phyloP scores from a whole-genome alignment of 1,139 yeast genomes.

The Magnusiomyces suaveolens region DNA sequence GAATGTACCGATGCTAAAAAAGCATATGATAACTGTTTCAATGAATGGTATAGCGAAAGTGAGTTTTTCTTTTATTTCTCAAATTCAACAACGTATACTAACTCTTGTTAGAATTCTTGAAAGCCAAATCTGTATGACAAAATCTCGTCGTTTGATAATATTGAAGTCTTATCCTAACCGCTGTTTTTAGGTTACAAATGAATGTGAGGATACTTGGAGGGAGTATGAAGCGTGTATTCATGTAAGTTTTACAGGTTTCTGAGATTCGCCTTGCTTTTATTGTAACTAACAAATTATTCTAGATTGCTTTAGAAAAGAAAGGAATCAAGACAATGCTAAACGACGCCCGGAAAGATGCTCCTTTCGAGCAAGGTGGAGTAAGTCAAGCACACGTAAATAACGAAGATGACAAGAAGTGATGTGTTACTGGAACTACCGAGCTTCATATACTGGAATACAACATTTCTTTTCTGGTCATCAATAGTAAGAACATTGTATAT shows the following conservation, averaged over 20 bases:
- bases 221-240: slow-evolving; percentile 80
- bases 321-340: slow-evolving; percentile 60
- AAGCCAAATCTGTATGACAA: slow-evolving; percentile 52
- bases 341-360: slow-evolving; percentile 16
- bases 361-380: slow-evolving; percentile 15
- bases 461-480: too few relatives aligned
- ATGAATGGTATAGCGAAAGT: slow-evolving; percentile 90
- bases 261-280: background rate
- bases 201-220: slow-evolving; percentile 84
- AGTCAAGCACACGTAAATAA: slow-evolving; percentile 6
- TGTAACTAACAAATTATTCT: background rate
- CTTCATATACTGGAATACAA: too few relatives aligned
- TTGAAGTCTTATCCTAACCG: background rate
- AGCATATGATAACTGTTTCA: slow-evolving; percentile 85
- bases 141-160: slow-evolving; percentile 13
- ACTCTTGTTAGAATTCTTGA: slow-evolving; percentile 42
- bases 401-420: background rate
- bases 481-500: too few relatives aligned
- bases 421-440: too few relatives aligned
- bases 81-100: background rate
- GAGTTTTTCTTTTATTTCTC: slow-evolving; percentile 19
- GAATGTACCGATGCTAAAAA: slow-evolving; percentile 85
- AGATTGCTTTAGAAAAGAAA: slow-evolving; percentile 55
- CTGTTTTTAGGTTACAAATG: slow-evolving; percentile 53
- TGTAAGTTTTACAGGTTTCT: slow-evolving; percentile 28